phyloP scores from a whole-genome alignment of 768 basidiomycete species.

The Tricholoma matsutake region DNA sequence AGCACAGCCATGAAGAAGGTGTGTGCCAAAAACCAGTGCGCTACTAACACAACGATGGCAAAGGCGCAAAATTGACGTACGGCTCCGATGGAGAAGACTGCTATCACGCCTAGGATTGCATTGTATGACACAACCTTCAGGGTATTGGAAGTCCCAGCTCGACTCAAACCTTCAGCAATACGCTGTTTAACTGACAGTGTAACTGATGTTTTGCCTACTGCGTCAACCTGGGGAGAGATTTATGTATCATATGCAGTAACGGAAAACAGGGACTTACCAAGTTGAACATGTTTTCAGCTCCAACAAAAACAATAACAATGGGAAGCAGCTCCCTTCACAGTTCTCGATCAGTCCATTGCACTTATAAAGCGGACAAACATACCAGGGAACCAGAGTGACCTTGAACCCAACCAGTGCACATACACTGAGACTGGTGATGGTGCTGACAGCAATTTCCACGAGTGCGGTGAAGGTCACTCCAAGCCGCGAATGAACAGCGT shows the following conservation, averaged over 20 bases:
- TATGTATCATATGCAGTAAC: slow-evolving; percentile 18
- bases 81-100: slow-evolving; percentile 70
- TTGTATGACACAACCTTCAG: slow-evolving; percentile 91
- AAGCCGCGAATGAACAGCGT: slow-evolving; percentile 84
- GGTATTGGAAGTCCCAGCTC: slow-evolving; percentile 88
- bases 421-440: slow-evolving; percentile 90
- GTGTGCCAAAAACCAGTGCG: slow-evolving; percentile 96
- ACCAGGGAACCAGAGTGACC: slow-evolving; percentile 90
- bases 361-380: slow-evolving; percentile 19
- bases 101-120: slow-evolving; percentile 70
- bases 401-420: slow-evolving; percentile 88
- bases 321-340: slow-evolving; percentile 76
- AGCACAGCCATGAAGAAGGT: slow-evolving; percentile 95
- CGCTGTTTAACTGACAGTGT: slow-evolving; percentile 87
- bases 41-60: slow-evolving; percentile 90
- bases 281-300: slow-evolving; percentile 97
- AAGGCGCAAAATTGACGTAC: slow-evolving; percentile 93
- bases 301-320: slow-evolving; percentile 92
- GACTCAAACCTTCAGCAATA: slow-evolving; percentile 85
- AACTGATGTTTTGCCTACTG: slow-evolving; percentile 82
- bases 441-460: slow-evolving; percentile 88
- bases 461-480: slow-evolving; percentile 93
- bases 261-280: slow-evolving; percentile 50
- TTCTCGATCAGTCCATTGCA: slow-evolving; percentile 4
- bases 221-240: slow-evolving; percentile 61